Percentiles rank a stretch among this genome's conserved stretches.
These are phyloP conservation scores for Penicillium digitatum DNA, from an alignment of 2,329 filamentous ascomycete species.

Conservation along the genomic window DNA sequence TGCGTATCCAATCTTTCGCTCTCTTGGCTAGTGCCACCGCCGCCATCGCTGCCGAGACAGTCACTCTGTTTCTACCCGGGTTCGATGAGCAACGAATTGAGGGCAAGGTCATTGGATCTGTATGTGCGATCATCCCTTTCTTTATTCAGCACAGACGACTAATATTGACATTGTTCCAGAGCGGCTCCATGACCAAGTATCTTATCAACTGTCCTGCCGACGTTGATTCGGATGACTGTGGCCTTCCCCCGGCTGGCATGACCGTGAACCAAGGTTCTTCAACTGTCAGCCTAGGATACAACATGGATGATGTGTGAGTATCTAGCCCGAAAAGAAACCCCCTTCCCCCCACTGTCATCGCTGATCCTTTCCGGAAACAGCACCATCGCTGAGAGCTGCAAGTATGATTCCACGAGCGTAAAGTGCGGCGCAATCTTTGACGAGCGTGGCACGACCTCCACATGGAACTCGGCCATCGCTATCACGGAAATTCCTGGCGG, in stretches of 20 bases:
- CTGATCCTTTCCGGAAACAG: constrained; percentile 4
- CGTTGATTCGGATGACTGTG: background rate
- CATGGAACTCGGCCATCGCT: background rate
- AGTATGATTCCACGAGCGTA: background rate
- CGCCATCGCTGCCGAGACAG: constrained; percentile 3
- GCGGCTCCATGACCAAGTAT: constrained; percentile 7
- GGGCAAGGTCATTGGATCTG: constrained; percentile 5
- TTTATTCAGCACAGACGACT: background rate
- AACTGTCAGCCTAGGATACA: background rate
- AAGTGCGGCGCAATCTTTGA: background rate
- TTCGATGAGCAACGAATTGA: background rate
- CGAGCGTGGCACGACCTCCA: background rate
- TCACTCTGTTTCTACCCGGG: constrained; percentile 4
- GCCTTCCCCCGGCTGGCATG: background rate
- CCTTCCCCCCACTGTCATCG: background rate
- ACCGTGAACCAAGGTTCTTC: constrained; percentile 1
- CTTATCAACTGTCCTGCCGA: background rate
- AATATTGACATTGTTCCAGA: background rate
- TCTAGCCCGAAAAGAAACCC: background rate
- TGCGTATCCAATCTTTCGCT: constrained; percentile 8
- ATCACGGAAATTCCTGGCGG: background rate
- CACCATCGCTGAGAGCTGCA: background rate
- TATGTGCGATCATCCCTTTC: background rate
- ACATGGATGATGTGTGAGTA: background rate
- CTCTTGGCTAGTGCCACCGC: constrained; percentile 4